A percentile compares a stretch with the other conserved stretches of the same genome.
Conservation (phyloP, 2,329 filamentous ascomycete genomes). For the Dothiorella sarmentorum region DNA sequence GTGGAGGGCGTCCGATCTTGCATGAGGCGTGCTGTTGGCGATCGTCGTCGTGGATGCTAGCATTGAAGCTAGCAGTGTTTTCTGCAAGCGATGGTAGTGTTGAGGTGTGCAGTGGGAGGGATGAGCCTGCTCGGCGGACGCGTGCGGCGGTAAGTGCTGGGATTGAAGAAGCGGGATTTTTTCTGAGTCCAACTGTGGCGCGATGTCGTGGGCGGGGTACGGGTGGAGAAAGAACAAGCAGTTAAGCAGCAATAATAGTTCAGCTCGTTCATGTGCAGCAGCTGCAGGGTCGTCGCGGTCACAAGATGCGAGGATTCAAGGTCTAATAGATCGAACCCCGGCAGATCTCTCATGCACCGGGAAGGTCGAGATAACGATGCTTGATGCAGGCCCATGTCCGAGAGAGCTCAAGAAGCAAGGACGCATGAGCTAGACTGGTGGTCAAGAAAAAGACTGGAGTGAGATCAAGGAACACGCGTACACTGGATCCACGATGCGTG, state of each 20-base stretch:
- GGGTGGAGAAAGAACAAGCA: too few species aligned
- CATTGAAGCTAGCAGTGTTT: not conserved
- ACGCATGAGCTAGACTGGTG: not conserved
- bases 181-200: not conserved
- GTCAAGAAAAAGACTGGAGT: not conserved
- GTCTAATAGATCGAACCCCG: constrained; percentile 3
- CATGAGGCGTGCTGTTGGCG: constrained; percentile 6
- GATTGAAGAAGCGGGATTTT: constrained; percentile 7
- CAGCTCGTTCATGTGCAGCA: not conserved
- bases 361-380: not conserved
- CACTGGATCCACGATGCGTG: not conserved
- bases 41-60: not conserved
- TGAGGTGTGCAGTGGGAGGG: not conserved
- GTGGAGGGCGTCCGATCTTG: constrained; percentile 11
- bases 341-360: constrained; percentile 5
- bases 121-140: not conserved
- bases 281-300: constrained; percentile 4
- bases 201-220: not conserved
- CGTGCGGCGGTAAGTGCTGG: not conserved
- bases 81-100: too few species aligned
- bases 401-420: constrained; percentile 7
- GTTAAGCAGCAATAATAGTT: too few species aligned
- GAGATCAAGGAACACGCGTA: constrained; percentile 19
- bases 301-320: constrained; percentile 15
- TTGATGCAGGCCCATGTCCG: not conserved